A percentile compares a stretch with the other conserved stretches of the same genome.
Evolutionary conservation across 495 filamentous ascomycete species (phyloP).

Genomic region (Neurospora pannonica): DNA sequence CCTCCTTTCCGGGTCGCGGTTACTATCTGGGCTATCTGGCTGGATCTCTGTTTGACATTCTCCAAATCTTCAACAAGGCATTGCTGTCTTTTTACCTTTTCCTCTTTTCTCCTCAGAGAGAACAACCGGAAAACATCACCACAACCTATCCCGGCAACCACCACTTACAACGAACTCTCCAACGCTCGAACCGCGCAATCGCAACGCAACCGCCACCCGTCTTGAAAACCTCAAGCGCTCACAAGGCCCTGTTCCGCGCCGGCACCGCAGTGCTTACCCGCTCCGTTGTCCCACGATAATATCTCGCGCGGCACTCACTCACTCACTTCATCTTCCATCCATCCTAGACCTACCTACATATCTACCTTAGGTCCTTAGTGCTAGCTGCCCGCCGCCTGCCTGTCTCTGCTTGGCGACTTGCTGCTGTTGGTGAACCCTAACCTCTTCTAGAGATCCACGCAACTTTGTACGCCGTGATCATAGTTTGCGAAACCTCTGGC

Average conservation of each 20-base stretch:
- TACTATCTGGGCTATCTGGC: background rate
- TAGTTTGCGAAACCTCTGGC: background rate
- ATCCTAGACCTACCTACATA: background rate
- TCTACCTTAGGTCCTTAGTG: background rate
- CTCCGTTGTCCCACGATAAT: constrained; percentile 12
- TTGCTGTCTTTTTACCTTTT: background rate
- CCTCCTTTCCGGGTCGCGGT: background rate
- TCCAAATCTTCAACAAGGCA: background rate
- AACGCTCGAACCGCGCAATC: background rate
- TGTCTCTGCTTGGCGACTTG: background rate
- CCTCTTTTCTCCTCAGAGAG: background rate
- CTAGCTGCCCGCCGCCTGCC: background rate
- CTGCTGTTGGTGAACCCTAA: background rate
- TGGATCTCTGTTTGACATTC: background rate
- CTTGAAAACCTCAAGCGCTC: background rate
- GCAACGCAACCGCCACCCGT: background rate
- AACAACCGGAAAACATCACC: background rate
- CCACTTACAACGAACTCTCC: background rate
- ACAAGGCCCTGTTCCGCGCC: background rate
- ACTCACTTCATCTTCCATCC: background rate
- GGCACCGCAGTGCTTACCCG: constrained; percentile 1
- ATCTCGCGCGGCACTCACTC: constrained; percentile 1
- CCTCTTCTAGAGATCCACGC: background rate
- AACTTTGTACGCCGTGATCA: background rate
- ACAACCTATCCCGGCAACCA: background rate